Conservation (phyloP, 345 rosid species). For the Hevea brasiliensis region DNA sequence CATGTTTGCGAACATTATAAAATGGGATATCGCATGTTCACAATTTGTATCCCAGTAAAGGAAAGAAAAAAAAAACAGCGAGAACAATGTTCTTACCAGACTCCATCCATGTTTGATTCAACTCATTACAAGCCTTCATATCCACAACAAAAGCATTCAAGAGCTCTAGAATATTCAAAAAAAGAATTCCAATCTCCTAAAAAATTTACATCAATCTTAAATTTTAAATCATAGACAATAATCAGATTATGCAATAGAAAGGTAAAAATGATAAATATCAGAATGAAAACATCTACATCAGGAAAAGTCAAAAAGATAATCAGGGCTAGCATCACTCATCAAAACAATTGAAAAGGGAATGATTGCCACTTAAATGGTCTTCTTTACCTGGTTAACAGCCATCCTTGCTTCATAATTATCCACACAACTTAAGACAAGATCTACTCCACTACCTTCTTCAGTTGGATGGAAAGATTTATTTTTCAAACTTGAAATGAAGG, state of each 20-base stretch:
- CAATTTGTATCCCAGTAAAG: conserved; percentile 6
- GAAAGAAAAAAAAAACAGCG: not conserved
- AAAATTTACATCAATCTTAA: not conserved
- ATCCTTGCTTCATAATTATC: conserved; percentile 95
- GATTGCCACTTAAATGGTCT: conserved; percentile 2
- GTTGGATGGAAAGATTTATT: conserved; percentile 59
- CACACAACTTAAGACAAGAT: conserved; percentile 95
- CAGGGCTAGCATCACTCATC: not conserved
- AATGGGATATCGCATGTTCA: not conserved
- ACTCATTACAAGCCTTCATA: conserved; percentile 93
- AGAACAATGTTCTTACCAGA: conserved; percentile 55
- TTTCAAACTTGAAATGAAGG: conserved; percentile 73
- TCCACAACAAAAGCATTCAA: conserved; percentile 14
- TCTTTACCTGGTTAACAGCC: conserved; percentile 99
- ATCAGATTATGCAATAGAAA: not conserved
- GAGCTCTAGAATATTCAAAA: not conserved
- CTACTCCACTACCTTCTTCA: conserved; percentile 83
- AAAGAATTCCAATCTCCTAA: not conserved
- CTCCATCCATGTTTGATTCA: conserved; percentile 94
- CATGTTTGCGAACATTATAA: not conserved
- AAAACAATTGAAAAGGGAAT: no score
- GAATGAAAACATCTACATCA: not conserved
- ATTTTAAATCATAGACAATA: not conserved
- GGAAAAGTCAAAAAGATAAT: not conserved
- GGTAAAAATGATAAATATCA: not conserved